Conservation (phyloP, 2,329 filamentous ascomycete species). For the Xylariomycetidae sp. region DNA sequence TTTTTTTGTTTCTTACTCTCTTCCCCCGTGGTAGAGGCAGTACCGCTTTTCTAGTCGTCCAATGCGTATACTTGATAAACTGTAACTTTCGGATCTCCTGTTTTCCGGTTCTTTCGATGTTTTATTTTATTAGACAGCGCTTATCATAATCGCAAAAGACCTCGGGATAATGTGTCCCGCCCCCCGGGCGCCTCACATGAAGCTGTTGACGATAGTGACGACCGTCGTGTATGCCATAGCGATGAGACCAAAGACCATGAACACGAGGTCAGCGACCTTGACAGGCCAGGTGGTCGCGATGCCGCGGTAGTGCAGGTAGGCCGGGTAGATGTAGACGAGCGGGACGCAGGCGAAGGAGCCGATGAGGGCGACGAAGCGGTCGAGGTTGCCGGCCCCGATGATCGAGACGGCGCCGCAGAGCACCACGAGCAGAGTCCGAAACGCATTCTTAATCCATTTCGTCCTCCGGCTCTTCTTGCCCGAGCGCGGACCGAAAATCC, state of each 20-base stretch:
- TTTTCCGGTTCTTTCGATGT: no score
- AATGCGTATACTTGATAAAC: no score
- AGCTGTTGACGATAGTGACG: no score
- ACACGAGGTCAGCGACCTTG: conserved; percentile 54
- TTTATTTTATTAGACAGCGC: no score
- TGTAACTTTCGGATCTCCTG: no score
- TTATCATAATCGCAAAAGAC: no score
- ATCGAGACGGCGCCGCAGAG: conserved; percentile 59
- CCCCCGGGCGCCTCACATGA: no score
- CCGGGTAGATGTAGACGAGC: conserved; percentile 72
- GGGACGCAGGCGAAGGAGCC: conserved; percentile 71
- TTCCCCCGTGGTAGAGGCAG: no score
- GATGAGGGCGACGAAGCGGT: conserved; percentile 71
- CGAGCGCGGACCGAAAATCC: conserved; percentile 61
- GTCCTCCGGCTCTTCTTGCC: conserved; percentile 60
- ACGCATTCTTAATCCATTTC: conserved; percentile 74
- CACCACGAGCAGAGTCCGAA: conserved; percentile 53
- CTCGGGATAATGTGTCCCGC: no score
- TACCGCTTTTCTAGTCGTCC: no score
- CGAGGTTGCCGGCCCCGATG: conserved; percentile 62
- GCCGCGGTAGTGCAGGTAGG: conserved; percentile 65
- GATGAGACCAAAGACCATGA: conserved; percentile 59
- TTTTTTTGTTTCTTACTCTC: no score
- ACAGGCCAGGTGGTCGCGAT: conserved; percentile 52
- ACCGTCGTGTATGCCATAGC: conserved; percentile 69